These are phyloP conservation scores for Isabelozyma rhagii DNA, from an alignment of 805 yeast species.

Conservation along the genomic window DNA sequence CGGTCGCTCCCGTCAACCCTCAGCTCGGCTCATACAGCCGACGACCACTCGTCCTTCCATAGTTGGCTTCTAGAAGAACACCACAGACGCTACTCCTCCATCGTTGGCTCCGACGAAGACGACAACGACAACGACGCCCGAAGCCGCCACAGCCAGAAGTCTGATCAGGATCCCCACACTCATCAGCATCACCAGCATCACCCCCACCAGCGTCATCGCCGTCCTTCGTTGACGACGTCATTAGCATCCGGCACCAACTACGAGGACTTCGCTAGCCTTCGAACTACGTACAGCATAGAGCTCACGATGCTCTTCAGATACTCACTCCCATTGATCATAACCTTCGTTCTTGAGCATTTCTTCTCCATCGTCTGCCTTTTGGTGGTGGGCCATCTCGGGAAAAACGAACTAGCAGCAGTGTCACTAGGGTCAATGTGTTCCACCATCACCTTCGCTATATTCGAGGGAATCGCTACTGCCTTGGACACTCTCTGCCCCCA, in stretches of 20 bases:
- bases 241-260: slow-evolving; percentile 9
- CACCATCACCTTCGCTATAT: slow-evolving; percentile 42
- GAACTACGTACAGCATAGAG: slow-evolving; percentile 26
- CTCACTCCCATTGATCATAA: slow-evolving; percentile 37
- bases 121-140: slow-evolving; percentile 8
- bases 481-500: slow-evolving; percentile 45
- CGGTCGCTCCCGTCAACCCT: slow-evolving; percentile 41
- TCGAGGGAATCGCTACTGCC: slow-evolving; percentile 47
- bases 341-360: slow-evolving; percentile 42
- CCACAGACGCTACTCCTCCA: slow-evolving; percentile 32
- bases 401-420: slow-evolving; percentile 43
- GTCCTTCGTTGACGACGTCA: neutral
- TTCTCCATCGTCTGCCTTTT: slow-evolving; percentile 40
- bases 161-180: neutral
- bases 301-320: slow-evolving; percentile 24
- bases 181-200: neutral
- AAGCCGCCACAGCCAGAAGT: neutral
- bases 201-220: neutral
- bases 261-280: slow-evolving; percentile 31
- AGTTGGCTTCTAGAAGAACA: slow-evolving; percentile 44
- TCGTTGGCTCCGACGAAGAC: slow-evolving; percentile 8
- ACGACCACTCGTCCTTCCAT: slow-evolving; percentile 39
- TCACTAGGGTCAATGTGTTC: slow-evolving; percentile 44
- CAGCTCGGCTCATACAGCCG: slow-evolving; percentile 30
- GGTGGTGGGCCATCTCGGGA: slow-evolving; percentile 46